These are phyloP conservation scores for Hortaea werneckii DNA, from an alignment of 2,329 filamentous ascomycete genomes.

Conservation along the genomic window DNA sequence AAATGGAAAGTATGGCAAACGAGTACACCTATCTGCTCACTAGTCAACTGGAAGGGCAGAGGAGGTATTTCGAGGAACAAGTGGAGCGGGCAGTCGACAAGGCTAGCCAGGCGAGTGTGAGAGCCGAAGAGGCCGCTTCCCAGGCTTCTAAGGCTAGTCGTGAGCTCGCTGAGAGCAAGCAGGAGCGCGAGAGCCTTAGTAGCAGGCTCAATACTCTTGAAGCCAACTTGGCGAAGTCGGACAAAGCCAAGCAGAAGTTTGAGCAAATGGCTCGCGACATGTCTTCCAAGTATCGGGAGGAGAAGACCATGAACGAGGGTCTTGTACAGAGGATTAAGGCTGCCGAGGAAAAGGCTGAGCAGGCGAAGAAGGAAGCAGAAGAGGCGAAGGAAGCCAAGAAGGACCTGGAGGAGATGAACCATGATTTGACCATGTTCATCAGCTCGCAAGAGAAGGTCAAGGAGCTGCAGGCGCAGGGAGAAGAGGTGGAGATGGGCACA, in stretches of 20 bases:
- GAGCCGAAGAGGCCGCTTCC: conserved; percentile 52
- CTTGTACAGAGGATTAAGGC: conserved; percentile 74
- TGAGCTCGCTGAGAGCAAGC: conserved; percentile 41
- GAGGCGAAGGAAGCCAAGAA: conserved; percentile 44
- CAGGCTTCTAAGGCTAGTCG: conserved; percentile 39
- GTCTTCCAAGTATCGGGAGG: conserved; percentile 68
- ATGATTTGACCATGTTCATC: conserved; percentile 80
- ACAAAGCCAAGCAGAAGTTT: conserved; percentile 59
- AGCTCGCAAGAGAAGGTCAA: conserved; percentile 71
- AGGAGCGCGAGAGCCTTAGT: conserved; percentile 40
- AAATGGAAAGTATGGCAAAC: conserved; percentile 68
- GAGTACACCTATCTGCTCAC: conserved; percentile 94
- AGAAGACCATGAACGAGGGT: conserved; percentile 73
- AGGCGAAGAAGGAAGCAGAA: conserved; percentile 40
- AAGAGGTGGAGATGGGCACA: conserved; percentile 58
- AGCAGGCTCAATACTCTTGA: conserved; percentile 60
- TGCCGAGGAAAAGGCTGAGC: conserved; percentile 48
- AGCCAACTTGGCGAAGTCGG: conserved; percentile 59
- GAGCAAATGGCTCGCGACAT: conserved; percentile 66
- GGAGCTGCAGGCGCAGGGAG: conserved; percentile 48
- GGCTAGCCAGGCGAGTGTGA: conserved; percentile 60
- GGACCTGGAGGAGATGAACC: conserved; percentile 76
- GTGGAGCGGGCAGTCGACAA: conserved; percentile 84
- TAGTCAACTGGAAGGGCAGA: conserved; percentile 84
- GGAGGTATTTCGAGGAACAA: conserved; percentile 88